Base-by-base conservation (phyloP, 768 basidiomycete genomes). In the Lactarius evosmus region DNA sequence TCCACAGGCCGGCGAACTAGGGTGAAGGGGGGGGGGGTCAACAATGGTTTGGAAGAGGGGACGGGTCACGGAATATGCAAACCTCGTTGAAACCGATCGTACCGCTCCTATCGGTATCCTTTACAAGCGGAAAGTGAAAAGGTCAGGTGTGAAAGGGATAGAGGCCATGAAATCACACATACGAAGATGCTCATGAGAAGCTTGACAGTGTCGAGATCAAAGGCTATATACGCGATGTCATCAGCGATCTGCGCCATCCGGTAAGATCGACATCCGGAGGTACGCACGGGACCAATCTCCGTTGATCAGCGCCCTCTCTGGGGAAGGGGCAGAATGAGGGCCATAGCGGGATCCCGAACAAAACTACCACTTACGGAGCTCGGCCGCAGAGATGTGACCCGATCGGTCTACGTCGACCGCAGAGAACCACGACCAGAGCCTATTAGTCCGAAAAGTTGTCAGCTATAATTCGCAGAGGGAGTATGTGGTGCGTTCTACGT, bases 171-270 rank as follows among this genome's bases (percentile, higher is more conserved):
- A 27, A 58, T 7, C 25, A 50, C 32, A 73, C 86, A 69, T 60
- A 90, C 90, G 73, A 94, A 93, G 66, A 93, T 83, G 29, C 80
- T 79, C 87, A 94, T 91, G 66, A 93, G 78, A 36, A 93, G 80
- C 78, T 91, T 92, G 73, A 93, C 88, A 29, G 92, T 93, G 70
- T 93, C 92, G 60, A 90, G 76, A 75, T 93, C 91, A 70, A 93
- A 93, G 6, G 86, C 90, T 91, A 59, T 8, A 40, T 41, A 59
- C 14, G 30, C 34, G 29, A 11, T 53, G 53, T 8, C 19, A 27
- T 30, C 32, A 49, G 54, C 6, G 46, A 54, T 14, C 32, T 38
- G 27, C 17, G 27, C 33, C 16, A 33, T 22, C 30, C 25, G 25
- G 16, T 11, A 8, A 41, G 34, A 32, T 49, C 50, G 52, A 33